These are phyloP conservation scores for Aristolochia californica DNA, from an alignment of 164 flowering plant genomes.

Conservation along the genomic window DNA sequence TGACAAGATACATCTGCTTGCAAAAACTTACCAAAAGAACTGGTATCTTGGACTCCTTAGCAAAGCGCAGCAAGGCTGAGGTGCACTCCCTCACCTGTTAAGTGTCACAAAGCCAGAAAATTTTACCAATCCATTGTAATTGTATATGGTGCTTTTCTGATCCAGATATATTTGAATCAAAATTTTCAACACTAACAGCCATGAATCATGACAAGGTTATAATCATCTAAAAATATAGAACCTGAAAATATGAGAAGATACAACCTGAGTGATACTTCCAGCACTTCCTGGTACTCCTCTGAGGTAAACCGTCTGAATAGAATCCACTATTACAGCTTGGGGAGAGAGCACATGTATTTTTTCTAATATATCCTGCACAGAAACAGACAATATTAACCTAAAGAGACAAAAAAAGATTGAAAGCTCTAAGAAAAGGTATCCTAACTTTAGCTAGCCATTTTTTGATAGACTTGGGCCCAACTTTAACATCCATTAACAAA, in stretches of 20 bases:
- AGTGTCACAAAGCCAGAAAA: constrained; percentile 2
- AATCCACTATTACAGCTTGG: constrained; percentile 72
- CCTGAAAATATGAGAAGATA: not conserved
- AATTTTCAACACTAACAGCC: no score
- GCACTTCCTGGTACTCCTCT: constrained; percentile 73
- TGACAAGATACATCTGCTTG: not conserved
- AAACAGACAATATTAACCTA: not conserved
- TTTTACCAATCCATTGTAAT: no score
- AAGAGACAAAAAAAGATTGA: not conserved
- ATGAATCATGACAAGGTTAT: not conserved
- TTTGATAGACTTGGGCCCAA: not conserved
- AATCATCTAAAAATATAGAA: not conserved
- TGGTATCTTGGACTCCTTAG: constrained; percentile 73
- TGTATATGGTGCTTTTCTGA: no score
- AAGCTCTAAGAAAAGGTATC: not conserved
- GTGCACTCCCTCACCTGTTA: constrained; percentile 90
- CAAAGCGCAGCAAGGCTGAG: constrained; percentile 69
- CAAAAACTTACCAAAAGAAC: constrained; percentile 53
- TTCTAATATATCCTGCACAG: constrained; percentile 63
- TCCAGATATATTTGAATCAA: no score
- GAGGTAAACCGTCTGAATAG: constrained; percentile 93
- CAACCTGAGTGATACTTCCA: constrained; percentile 72
- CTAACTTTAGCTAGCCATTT: not conserved
- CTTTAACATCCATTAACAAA: not conserved
- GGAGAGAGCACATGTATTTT: constrained; percentile 55